A percentile compares a stretch with the other conserved stretches of the same genome.
Evolutionary conservation across 1,139 yeast species (phyloP).

Genomic region (Lodderomyces pseudojiufengensis): DNA sequence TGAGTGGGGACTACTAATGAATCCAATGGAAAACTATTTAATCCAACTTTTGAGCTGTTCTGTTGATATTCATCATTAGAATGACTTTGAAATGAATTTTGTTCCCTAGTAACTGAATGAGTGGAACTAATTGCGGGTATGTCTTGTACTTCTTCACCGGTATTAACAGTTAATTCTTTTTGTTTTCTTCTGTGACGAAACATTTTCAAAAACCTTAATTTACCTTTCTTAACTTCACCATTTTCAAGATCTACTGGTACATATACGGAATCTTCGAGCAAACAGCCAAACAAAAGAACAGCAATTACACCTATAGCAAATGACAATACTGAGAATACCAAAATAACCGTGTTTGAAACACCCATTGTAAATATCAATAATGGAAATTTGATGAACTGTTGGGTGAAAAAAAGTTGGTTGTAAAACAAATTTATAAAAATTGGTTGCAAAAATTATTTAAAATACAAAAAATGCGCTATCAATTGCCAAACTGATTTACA

Average conservation of each 20-base stretch:
- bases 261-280: background rate
- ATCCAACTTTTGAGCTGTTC: background rate
- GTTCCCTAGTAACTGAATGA: too few species aligned
- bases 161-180: too few species aligned
- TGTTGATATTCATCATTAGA: background rate
- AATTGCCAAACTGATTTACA: too few species aligned
- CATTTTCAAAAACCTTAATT: too few species aligned
- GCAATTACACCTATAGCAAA: slow-evolving; percentile 3
- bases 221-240: too few species aligned
- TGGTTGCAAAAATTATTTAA: slow-evolving; percentile 14
- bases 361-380: slow-evolving; percentile 1
- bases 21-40: background rate
- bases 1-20: too few species aligned
- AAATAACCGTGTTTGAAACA: slow-evolving; percentile 8
- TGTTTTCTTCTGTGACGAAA: too few species aligned
- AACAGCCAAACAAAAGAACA: background rate
- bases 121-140: too few species aligned
- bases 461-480: background rate
- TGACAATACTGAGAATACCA: slow-evolving; percentile 5
- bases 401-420: too few species aligned
- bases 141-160: too few species aligned
- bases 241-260: too few species aligned
- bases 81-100: too few species aligned
- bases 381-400: background rate
- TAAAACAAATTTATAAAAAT: background rate